Conservation (phyloP, 768 basidiomycete species). For the Dendrothele bispora region DNA sequence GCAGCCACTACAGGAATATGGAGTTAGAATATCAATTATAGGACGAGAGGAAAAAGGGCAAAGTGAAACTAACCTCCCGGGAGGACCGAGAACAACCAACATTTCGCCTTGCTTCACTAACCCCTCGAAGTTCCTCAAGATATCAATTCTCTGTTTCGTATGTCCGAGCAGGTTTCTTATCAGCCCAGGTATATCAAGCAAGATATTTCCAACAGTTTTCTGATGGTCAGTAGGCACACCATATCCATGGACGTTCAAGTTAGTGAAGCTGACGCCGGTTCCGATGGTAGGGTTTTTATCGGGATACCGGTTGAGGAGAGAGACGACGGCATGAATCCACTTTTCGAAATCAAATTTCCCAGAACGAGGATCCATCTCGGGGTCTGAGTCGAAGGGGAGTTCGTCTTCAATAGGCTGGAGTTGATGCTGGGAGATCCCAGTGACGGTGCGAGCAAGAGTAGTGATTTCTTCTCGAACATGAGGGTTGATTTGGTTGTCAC, state of each 20-base stretch:
- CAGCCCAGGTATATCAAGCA: slow-evolving; percentile 14
- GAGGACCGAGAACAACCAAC: slow-evolving; percentile 44
- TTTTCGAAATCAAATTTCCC: slow-evolving; percentile 28
- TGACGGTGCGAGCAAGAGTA: slow-evolving; percentile 5
- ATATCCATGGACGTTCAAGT: slow-evolving; percentile 30
- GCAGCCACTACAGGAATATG: slow-evolving; percentile 28
- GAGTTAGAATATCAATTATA: background rate
- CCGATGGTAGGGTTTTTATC: slow-evolving; percentile 21
- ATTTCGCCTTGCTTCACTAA: slow-evolving; percentile 49
- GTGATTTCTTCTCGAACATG: slow-evolving; percentile 5
- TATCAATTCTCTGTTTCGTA: slow-evolving; percentile 23
- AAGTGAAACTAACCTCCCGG: slow-evolving; percentile 24
- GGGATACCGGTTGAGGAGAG: slow-evolving; percentile 18
- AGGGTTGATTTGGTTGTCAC: no score
- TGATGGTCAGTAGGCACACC: slow-evolving; percentile 36
- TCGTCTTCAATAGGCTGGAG: background rate
- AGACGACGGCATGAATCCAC: slow-evolving; percentile 29
- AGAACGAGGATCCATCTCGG: slow-evolving; percentile 33
- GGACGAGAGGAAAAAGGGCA: background rate
- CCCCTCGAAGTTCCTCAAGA: slow-evolving; percentile 48
- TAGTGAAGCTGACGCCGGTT: slow-evolving; percentile 34
- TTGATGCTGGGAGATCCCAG: slow-evolving; percentile 2
- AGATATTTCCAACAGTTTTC: slow-evolving; percentile 36
- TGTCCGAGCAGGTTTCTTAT: slow-evolving; percentile 17
- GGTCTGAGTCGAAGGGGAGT: slow-evolving; percentile 8